Base-by-base conservation (phyloP, 106 monocot genomes). In the Dioscorea alata region DNA sequence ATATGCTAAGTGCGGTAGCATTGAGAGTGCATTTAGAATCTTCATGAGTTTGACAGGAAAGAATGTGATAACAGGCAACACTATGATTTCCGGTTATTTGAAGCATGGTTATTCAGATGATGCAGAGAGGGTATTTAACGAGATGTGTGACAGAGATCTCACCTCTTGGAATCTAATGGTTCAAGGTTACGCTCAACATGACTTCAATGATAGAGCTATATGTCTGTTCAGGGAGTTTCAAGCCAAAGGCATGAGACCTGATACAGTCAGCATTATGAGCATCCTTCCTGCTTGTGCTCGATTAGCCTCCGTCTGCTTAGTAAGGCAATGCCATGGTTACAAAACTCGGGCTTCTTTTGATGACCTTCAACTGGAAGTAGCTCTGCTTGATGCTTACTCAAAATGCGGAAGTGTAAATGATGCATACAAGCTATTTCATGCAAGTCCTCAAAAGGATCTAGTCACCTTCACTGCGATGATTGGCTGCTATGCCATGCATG, bases 131-230 rank as follows among this genome's bases (percentile, higher is more conserved):
- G 32, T 79, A 48, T 86, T 93, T 64, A n/a, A 64, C 32, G 75
- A 77, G 18, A 80, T 82, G 73, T 16, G 14, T 16, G 77, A 87
- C 16, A 84, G 63, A 76, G 84, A 87, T 70, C 56, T 83, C 6
- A 66, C 80, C 12, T 75, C 81, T 63, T 87, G 87, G 82, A 87
- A 87, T 71, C 48, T 85, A 19, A 84, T 91, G 84, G 19, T 87
- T 49, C 84, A 84, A 35, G 63, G 69, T 52, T 82, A 82, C 68
- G 70, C 72, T 64, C 80, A 80, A 18, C 78, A 74, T 48, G 76
- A 76, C 48, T 42, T 50, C 33, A 61, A 50, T 14, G 74, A 78
- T 51, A 28, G 19, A 19, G 85, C 88, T 23, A 66, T 88, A 15
- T 24, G 2, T 49, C 59, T 80, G 49, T 88, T 92, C 48, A 68